phyloP scores from a whole-genome alignment of 306 rosid species.

The Malus fusca region DNA sequence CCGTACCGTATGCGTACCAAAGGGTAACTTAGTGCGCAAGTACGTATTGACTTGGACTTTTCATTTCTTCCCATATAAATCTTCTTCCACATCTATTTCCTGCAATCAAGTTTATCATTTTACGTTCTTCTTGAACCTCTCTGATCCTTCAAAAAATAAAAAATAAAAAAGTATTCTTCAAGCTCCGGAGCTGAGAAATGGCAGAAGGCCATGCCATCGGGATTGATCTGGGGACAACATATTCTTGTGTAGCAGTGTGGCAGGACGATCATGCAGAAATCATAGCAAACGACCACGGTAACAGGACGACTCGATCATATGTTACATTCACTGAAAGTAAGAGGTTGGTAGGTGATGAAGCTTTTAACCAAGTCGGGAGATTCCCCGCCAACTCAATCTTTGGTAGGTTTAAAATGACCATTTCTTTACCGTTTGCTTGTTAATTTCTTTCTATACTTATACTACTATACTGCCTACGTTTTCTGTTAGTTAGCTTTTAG shows the following conservation, averaged over 20 bases:
- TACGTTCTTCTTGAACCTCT: too few species aligned
- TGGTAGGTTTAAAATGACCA: not conserved
- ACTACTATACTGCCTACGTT: too few species aligned
- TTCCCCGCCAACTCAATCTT: not conserved
- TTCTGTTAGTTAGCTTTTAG: too few species aligned
- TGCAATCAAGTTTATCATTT: too few species aligned
- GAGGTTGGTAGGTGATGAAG: not conserved
- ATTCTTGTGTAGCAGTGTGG: not conserved
- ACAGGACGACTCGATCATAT: not conserved
- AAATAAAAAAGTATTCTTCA: not conserved
- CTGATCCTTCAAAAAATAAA: too few species aligned
- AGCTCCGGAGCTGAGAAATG: not conserved
- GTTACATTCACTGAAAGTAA: not conserved
- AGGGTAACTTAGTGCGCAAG: too few species aligned
- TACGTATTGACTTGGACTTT: too few species aligned
- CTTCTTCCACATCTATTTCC: too few species aligned
- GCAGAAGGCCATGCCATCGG: not conserved
- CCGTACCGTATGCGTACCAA: fast-evolving
- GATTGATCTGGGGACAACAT: not conserved
- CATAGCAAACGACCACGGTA: not conserved
- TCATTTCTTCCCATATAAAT: too few species aligned
- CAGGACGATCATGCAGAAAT: not conserved
- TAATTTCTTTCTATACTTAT: too few species aligned
- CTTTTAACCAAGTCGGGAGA: not conserved
- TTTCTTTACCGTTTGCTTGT: too few species aligned